Evolutionary conservation across 2,329 filamentous ascomycete species (phyloP), one percentile per base, ranked within the genome.

Genomic region (Septoria petroselini): DNA sequence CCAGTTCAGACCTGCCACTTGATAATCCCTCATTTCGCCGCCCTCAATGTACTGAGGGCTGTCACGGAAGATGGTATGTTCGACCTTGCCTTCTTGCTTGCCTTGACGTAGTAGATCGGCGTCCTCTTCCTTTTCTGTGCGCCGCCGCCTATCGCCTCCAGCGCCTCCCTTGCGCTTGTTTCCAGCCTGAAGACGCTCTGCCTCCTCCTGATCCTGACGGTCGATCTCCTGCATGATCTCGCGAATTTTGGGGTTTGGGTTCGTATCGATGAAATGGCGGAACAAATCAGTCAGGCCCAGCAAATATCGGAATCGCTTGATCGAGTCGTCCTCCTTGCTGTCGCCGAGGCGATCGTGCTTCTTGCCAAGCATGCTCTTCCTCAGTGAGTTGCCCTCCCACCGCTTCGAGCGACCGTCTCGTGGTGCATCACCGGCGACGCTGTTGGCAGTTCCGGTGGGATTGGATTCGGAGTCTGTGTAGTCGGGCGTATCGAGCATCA

Each of bases 191-290:
- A 79, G 85, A 35, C 41, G 53, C 31, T 77, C 76, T 23, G 81
- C 79, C 27, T 82, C 80, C 56, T 81, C 88, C 9, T 80, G 84
- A 68, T 97, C 94, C 68, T 95, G 91, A 39, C 88, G 85, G 70
- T 98, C 93, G 64, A 97, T 96, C 70, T 96, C 88, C 42, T 81
- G 80, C 79, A 97, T 93, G 61, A 96, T 89, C 51, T 95, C 88
- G 62, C 91, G 88, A 64, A 97, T 93, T 62, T 88, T 88, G 12
- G 93, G 91, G 65, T 98, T 91, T 4, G 91, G 91, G 66, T 96
- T 98, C 7, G 90, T 89, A 67, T 97, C 91, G 72, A 98, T 98
- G 70, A 98, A 98, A 72, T 98, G 93, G 58, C 94, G 89, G 75
- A 98, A 98, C 15, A 98, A 78, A 65, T 98, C 93, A 12, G 93